Evolutionary conservation across 2,329 filamentous ascomycete genomes (phyloP).

Genomic region (Clonostachys rosea): DNA sequence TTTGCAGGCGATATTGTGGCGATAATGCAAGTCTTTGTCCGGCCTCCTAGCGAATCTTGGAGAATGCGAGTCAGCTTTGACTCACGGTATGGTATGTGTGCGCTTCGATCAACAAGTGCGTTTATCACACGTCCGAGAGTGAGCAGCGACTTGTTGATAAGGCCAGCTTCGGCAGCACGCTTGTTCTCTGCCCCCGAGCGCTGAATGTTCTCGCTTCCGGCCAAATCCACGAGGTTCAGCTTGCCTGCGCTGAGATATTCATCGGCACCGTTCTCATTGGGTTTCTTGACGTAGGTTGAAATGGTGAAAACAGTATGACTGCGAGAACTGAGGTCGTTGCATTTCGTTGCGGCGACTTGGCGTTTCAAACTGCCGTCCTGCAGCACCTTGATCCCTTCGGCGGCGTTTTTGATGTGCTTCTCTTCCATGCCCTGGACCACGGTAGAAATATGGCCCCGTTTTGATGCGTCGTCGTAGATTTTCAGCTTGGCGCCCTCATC

Average conservation of each 20-base stretch:
- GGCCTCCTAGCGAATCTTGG: conserved; percentile 93
- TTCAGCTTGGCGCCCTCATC: conserved; percentile 88
- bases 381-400: conserved; percentile 82
- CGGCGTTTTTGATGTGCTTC: conserved; percentile 80
- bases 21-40: conserved; percentile 98
- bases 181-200: conserved; percentile 97
- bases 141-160: conserved; percentile 97
- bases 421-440: conserved; percentile 98
- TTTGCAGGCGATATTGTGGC: conserved; percentile 93
- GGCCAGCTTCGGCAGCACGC: conserved; percentile 86
- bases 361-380: conserved; percentile 88
- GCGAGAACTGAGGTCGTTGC: conserved; percentile 94
- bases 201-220: conserved; percentile 96
- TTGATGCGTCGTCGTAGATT: conserved; percentile 87
- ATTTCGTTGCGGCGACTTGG: conserved; percentile 99
- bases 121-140: conserved; percentile 97
- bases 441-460: conserved; percentile 79
- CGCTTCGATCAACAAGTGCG: conserved; percentile 82
- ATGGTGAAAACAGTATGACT: conserved; percentile 98
- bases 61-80: conserved; percentile 92
- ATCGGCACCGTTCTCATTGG: conserved; percentile 76
- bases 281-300: conserved; percentile 82
- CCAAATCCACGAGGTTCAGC: conserved; percentile 92
- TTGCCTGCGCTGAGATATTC: conserved; percentile 90
- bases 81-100: conserved; percentile 88